Evolutionary conservation across 2,329 filamentous ascomycete genomes (phyloP).

Genomic region (Penicillium sp.): DNA sequence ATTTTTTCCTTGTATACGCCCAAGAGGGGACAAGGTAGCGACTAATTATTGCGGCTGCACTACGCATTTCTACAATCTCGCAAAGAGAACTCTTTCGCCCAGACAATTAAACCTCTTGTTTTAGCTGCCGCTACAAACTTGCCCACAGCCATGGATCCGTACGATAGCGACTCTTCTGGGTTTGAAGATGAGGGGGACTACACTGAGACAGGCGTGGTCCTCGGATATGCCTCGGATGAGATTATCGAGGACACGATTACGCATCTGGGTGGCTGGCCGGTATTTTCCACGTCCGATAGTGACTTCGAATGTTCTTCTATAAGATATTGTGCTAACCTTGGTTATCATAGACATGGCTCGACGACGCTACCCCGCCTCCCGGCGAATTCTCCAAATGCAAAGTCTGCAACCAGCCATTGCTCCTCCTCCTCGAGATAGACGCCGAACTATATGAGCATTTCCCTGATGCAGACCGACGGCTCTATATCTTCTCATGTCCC

Average conservation of each 20-base stretch:
- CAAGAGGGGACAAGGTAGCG: neutral
- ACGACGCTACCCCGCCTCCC: constrained; percentile 71
- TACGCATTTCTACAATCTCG: neutral
- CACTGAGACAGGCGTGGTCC: constrained; percentile 75
- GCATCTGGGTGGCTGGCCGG: constrained; percentile 83
- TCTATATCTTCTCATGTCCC: constrained; percentile 86
- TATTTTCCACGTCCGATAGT: constrained; percentile 49
- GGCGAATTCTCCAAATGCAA: constrained; percentile 82
- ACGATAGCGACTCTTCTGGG: constrained; percentile 85
- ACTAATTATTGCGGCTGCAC: neutral
- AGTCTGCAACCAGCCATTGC: constrained; percentile 82
- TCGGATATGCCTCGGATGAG: constrained; percentile 86
- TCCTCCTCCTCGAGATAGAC: constrained; percentile 86
- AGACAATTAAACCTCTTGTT: neutral
- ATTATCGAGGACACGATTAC: constrained; percentile 81
- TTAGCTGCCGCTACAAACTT: neutral
- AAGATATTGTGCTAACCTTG: constrained; percentile 22
- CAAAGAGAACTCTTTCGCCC: neutral
- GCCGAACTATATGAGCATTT: constrained; percentile 87
- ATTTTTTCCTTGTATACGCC: constrained; percentile 21
- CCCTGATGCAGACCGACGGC: constrained; percentile 80
- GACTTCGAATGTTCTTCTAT: neutral
- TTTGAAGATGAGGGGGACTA: constrained; percentile 63
- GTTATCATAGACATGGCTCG: constrained; percentile 75
- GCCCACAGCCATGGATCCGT: constrained; percentile 65